Evolutionary conservation across 345 rosid species (phyloP).

Genomic region (Ricinus communis): DNA sequence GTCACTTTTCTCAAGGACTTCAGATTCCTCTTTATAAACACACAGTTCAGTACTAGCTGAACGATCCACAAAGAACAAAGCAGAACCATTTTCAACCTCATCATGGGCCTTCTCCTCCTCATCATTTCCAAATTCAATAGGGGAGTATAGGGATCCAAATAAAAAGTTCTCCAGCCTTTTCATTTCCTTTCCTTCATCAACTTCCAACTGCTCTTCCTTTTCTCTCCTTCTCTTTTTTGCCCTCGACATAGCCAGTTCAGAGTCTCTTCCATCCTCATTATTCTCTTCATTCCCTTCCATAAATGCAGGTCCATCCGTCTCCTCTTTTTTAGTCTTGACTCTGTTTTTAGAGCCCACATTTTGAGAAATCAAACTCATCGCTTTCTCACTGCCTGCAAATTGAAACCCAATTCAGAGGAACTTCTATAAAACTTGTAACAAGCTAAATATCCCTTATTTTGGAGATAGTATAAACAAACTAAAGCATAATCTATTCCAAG

Average conservation of each 20-base stretch:
- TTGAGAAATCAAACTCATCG: slow-evolving; percentile 72
- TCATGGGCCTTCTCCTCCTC: slow-evolving; percentile 28
- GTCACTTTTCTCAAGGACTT: slow-evolving; percentile 31
- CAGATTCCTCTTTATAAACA: slow-evolving; percentile 40
- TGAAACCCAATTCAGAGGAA: not conserved
- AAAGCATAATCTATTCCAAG: not conserved
- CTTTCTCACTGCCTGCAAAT: slow-evolving; percentile 21
- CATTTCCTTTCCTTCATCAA: slow-evolving; percentile 61
- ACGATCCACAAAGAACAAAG: slow-evolving; percentile 60
- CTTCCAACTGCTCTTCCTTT: slow-evolving; percentile 40
- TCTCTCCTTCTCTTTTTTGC: slow-evolving; percentile 64
- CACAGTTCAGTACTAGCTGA: slow-evolving; percentile 36
- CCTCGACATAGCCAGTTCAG: slow-evolving; percentile 34
- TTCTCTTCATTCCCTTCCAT: slow-evolving; percentile 26
- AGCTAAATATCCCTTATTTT: not conserved
- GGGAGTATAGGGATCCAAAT: slow-evolving; percentile 76
- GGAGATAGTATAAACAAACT: too few species aligned
- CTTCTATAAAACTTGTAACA: not conserved
- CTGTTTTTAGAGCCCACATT: slow-evolving; percentile 40
- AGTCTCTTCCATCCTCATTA: slow-evolving; percentile 36
- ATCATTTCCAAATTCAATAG: slow-evolving; percentile 67
- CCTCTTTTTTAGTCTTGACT: slow-evolving; percentile 36
- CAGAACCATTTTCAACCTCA: slow-evolving; percentile 37
- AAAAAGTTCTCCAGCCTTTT: slow-evolving; percentile 66
- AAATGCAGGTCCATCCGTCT: slow-evolving; percentile 26